Base-by-base conservation (phyloP, 78 protist genomes). In the Polysphondylium violaceum region DNA sequence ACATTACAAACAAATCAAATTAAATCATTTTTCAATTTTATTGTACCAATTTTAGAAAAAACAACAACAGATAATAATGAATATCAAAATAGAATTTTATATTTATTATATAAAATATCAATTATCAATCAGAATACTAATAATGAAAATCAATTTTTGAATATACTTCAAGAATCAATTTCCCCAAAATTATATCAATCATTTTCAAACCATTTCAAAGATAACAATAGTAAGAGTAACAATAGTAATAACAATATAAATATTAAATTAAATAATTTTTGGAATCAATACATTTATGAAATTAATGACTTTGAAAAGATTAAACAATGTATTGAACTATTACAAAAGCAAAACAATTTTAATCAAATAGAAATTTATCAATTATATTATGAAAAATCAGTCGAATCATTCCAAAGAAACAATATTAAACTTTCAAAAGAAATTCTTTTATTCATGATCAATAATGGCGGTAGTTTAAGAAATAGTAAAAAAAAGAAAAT, bases 341-440 rank as follows among this genome's bases (percentile, higher is more conserved):
- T 65, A 36, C 33, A 65, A 38, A 36, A 38, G 2, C 47, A 65
- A 19, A 38, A n/a, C 40, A 36, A 40, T 19, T 14, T 65, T n/a
- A 25, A 23, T 65, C 36, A 36, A 36, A 44, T 38, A 21, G 55
- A 65, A 65, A 11, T 5, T 8, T 23, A 65, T 19, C n/a, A 16
- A 21, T 38, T 65, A n/a, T 38, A 36, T n/a, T 65, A 65, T 65
- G 55, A 65, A 65, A 65, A 65, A 38, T n/a, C 73, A 19, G 17
- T 65, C 35, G 73, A 65, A 38, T 23, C 40, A 38, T 65, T 65
- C 40, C 55, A 41, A 65, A 36, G 16, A 0, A 51, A 51, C 1
- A 25, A 65, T 36, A 29, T 65, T 1, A 25, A 65, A 40, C 23
- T 23, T 14, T 65, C 73, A 36, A 36, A 40, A 65, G 40, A 27